A percentile compares a stretch with the other conserved stretches of the same genome.
These are phyloP conservation scores for Melastoma malabathricum DNA, from an alignment of 345 rosid genomes.

Conservation along the genomic window DNA sequence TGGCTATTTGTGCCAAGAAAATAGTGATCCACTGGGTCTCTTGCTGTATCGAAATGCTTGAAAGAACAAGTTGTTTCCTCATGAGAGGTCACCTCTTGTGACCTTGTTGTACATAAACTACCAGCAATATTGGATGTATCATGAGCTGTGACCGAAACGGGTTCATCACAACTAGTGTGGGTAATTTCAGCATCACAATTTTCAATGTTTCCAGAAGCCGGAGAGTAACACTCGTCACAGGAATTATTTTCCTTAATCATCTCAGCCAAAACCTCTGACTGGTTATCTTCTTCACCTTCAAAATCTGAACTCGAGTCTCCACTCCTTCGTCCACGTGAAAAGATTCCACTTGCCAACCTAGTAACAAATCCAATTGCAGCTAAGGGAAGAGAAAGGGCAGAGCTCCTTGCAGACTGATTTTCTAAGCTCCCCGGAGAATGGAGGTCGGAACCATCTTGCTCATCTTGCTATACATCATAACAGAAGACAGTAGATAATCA, in stretches of 20 bases:
- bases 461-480: constrained; percentile 26
- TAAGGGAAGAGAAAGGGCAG: constrained; percentile 69
- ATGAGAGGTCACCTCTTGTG: constrained; percentile 23
- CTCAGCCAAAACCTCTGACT: constrained; percentile 15
- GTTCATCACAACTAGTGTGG: constrained; percentile 18
- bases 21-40: constrained; percentile 77
- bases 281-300: constrained; percentile 29
- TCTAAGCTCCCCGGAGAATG: constrained; percentile 29
- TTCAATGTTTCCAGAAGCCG: constrained; percentile 24
- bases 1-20: constrained; percentile 50
- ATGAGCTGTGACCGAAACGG: constrained; percentile 15
- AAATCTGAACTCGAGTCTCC: constrained; percentile 33
- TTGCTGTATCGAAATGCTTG: constrained; percentile 64
- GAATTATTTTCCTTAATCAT: constrained; percentile 22
- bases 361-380: constrained; percentile 82
- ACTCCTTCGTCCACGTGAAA: constrained; percentile 55
- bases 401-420: constrained; percentile 43
- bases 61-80: constrained; percentile 29
- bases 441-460: constrained; percentile 11
- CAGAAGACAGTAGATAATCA: constrained; percentile 8
- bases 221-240: constrained; percentile 30
- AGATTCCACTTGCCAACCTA: constrained; percentile 73
- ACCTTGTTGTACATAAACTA: constrained; percentile 17
- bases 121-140: constrained; percentile 21
- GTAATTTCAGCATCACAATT: constrained; percentile 18